Evolutionary conservation across 1,284 basidiomycete genomes (phyloP), one percentile per base, ranked within the genome.

Genomic region (Tremellales sp.): DNA sequence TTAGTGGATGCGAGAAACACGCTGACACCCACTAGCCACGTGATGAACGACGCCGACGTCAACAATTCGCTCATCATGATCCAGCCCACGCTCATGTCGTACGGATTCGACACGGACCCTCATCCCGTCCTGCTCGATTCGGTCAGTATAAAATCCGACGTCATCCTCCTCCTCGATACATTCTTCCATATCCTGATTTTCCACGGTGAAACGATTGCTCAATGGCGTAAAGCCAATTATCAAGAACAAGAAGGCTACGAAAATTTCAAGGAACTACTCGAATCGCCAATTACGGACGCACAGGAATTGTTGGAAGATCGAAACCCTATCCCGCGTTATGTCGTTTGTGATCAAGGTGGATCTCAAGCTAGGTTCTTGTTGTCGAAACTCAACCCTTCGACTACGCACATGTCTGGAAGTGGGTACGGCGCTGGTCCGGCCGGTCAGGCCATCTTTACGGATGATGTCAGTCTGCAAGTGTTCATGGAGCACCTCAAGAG

Each of bases 181-280:
- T 99, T 97, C 82, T 98, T 99, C 89, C 96, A 99, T 73, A 97
- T 98, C 62, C 86, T 98, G 65, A 98, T 98, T 75, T 98, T 97
- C 87, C 93, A 98, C 71, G 96, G 96, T 25, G 91, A 94, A 75
- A 92, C 92, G 15, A 82, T 98, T 47, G 92, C 94, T 0, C 87
- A 93, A 73, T 99, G 96, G 96, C 83, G 94, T 50, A 97, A 98
- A 76, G 90, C 91, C n/a, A 92, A 93, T 6, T 99, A 98, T 70
- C 96, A 98, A 70, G 93, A 99, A 8, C 93, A 97, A 75, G 94
- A 97, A 68, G 94, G 92, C 29, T 97, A 98, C 63, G 96, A 97
- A 73, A 97, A 97, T 77, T 91, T 98, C 76, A 92, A 92, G 68
- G 92, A 97, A 75, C 77, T 97, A 49, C 80, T 98, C 33, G 89